Conservation (phyloP, 2,329 filamentous ascomycete species). For the Corynespora cassiicola region DNA sequence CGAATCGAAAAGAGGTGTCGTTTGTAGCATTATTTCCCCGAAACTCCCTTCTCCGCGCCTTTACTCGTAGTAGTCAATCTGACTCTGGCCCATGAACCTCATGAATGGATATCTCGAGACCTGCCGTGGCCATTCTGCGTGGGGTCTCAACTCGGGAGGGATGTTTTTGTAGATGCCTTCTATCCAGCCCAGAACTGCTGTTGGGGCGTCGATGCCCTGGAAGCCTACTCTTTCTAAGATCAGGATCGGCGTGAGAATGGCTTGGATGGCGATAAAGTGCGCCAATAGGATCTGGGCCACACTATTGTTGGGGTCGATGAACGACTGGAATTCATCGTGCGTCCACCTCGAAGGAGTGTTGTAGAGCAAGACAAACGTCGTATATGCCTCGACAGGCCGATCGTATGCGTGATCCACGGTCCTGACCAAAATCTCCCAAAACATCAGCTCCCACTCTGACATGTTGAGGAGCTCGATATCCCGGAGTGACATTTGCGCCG, state of each 20-base stretch:
- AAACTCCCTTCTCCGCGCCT: no score
- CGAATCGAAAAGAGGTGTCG: no score
- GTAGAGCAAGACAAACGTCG: constrained; percentile 51
- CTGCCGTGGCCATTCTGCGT: constrained; percentile 38
- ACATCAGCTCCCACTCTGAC: constrained; percentile 34
- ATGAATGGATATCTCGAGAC: constrained; percentile 36
- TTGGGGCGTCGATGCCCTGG: constrained; percentile 39
- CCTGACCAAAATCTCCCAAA: constrained; percentile 30
- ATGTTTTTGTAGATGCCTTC: constrained; percentile 40
- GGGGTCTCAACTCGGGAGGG: constrained; percentile 23
- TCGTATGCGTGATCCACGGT: constrained; percentile 37
- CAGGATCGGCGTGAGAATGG: constrained; percentile 51
- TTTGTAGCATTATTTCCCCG: no score
- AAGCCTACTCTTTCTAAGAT: constrained; percentile 41
- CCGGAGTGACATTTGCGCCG: constrained; percentile 35
- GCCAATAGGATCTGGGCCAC: constrained; percentile 52
- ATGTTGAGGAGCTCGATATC: constrained; percentile 31
- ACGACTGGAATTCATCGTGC: constrained; percentile 50
- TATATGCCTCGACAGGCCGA: constrained; percentile 45
- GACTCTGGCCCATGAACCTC: constrained; percentile 32
- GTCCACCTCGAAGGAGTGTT: constrained; percentile 48
- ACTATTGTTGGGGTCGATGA: constrained; percentile 51
- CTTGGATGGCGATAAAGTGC: constrained; percentile 56
- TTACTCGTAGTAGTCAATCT: constrained; percentile 22
- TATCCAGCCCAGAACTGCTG: constrained; percentile 38